These are phyloP conservation scores for Chenopodium album DNA, from an alignment of 148 eudicot genomes.

Conservation along the genomic window DNA sequence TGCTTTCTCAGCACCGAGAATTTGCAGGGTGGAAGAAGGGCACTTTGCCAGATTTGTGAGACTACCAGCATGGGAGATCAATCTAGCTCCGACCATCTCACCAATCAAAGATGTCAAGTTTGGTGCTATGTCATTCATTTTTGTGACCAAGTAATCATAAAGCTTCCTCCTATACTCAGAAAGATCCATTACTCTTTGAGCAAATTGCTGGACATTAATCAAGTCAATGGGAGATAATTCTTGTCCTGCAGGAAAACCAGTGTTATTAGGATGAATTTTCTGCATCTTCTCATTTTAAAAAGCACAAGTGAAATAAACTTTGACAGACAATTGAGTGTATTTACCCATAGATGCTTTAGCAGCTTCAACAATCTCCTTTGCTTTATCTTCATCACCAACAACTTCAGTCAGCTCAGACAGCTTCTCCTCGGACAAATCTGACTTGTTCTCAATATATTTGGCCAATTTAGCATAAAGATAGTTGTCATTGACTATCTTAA, in stretches of 20 bases:
- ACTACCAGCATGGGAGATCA: constrained; percentile 98
- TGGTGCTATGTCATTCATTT: constrained; percentile 94
- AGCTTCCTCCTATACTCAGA: constrained; percentile 89
- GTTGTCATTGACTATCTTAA: constrained; percentile 87
- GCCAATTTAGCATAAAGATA: constrained; percentile 83
- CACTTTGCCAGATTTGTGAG: constrained; percentile 96
- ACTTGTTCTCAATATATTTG: constrained; percentile 74
- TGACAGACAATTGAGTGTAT: constrained; percentile 2
- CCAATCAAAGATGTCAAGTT: constrained; percentile 95
- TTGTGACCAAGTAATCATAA: constrained; percentile 76
- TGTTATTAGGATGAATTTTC: not conserved
- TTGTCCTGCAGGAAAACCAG: constrained; percentile 57
- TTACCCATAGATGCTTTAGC: constrained; percentile 97
- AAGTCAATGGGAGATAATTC: constrained; percentile 87
- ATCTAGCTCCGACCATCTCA: constrained; percentile 94
- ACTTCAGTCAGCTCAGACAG: constrained; percentile 69
- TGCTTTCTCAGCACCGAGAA: constrained; percentile 98
- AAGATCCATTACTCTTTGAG: constrained; percentile 93
- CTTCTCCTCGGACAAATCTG: constrained; percentile 71
- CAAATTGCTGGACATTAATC: constrained; percentile 87
- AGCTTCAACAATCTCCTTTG: constrained; percentile 93
- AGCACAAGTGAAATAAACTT: not conserved
- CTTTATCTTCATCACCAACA: constrained; percentile 95
- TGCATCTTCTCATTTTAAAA: not conserved
- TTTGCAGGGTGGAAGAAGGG: constrained; percentile 95